phyloP scores from a whole-genome alignment of 1,139 yeast species.

The Suhomyces wounanorum region DNA sequence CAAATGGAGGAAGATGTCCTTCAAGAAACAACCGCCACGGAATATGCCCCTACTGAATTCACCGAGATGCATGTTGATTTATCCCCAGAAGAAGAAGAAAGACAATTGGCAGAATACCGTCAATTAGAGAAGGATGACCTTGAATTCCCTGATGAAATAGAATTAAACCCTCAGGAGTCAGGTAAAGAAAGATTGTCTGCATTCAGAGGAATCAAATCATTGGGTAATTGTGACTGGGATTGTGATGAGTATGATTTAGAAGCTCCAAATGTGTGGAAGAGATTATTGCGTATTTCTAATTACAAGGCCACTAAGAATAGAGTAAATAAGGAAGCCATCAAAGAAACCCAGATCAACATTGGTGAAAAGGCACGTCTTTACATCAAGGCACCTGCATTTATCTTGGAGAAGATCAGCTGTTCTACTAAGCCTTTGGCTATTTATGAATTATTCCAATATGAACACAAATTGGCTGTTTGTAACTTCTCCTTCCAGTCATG shows the following conservation, averaged over 20 bases:
- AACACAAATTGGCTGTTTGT: conserved; percentile 80
- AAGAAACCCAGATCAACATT: conserved; percentile 59
- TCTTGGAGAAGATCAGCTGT: conserved; percentile 47
- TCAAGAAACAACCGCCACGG: conserved; percentile 24
- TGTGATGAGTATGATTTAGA: conserved; percentile 76
- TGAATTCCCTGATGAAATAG: conserved; percentile 96
- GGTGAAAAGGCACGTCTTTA: conserved; percentile 67
- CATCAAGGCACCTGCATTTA: conserved; percentile 60
- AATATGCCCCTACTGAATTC: conserved; percentile 47
- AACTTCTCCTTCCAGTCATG: conserved; percentile 83
- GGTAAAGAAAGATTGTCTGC: conserved; percentile 74
- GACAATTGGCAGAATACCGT: conserved; percentile 72
- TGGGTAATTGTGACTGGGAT: conserved; percentile 85
- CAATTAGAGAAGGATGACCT: conserved; percentile 75
- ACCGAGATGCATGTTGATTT: conserved; percentile 73
- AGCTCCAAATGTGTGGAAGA: conserved; percentile 77
- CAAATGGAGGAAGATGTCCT: conserved; percentile 27
- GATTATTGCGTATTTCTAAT: conserved; percentile 73
- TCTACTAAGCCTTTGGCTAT: conserved; percentile 54
- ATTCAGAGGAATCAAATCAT: conserved; percentile 84
- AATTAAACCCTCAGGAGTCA: conserved; percentile 71
- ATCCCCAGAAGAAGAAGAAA: conserved; percentile 78
- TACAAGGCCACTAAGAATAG: conserved; percentile 77
- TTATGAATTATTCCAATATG: conserved; percentile 79
- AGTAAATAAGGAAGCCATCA: conserved; percentile 60